These are phyloP conservation scores for Musa balbisiana DNA, from an alignment of 202 grass and related monocot species.

Conservation along the genomic window DNA sequence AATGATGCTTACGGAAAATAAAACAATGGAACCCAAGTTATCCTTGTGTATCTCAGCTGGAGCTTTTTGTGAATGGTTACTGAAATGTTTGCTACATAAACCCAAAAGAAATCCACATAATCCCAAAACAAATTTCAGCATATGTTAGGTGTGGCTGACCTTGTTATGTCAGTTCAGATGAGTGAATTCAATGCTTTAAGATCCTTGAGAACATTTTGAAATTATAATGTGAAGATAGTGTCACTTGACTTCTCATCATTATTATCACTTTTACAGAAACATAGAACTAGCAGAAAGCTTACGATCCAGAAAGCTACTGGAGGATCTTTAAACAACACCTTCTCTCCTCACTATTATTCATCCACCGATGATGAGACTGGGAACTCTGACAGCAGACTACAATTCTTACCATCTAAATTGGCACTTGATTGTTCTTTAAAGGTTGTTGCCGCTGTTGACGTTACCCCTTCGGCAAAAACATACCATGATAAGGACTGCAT, in stretches of 20 bases:
- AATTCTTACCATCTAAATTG: constrained; percentile 25
- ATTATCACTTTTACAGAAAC: constrained; percentile 43
- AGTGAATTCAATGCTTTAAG: neutral
- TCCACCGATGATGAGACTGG: constrained; percentile 31
- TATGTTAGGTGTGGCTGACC: neutral
- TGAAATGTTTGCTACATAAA: neutral
- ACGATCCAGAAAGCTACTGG: constrained; percentile 50
- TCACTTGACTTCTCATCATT: constrained; percentile 12
- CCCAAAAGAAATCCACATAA: neutral
- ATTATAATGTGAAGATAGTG: neutral
- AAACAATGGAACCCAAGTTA: neutral
- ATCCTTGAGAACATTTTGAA: neutral
- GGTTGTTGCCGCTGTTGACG: constrained; percentile 2
- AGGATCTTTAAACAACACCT: constrained; percentile 35
- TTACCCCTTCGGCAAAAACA: constrained; percentile 6
- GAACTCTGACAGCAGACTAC: constrained; percentile 32
- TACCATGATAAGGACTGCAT: constrained; percentile 18
- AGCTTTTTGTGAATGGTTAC: neutral
- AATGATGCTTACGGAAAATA: neutral
- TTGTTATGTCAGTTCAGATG: neutral
- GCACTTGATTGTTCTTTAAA: constrained; percentile 11
- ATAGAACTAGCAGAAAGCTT: constrained; percentile 65
- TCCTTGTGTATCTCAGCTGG: neutral
- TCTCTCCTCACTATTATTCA: constrained; percentile 20
- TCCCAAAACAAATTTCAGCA: neutral